phyloP scores from a whole-genome alignment of 371 early-diverging fungal genomes.

The Mortierella sp. region DNA sequence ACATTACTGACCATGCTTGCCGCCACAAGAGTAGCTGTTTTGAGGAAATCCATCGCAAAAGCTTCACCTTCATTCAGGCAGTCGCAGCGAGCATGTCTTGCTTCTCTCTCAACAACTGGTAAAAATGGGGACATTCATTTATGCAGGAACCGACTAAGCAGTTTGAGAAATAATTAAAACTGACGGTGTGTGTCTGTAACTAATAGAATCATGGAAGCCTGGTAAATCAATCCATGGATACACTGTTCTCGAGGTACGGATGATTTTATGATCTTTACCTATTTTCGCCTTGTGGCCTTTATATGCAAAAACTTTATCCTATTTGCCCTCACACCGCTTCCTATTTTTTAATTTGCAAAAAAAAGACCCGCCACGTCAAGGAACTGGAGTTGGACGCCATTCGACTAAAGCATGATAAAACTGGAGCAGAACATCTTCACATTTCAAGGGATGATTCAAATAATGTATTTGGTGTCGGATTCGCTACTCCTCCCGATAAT shows the following conservation, averaged over 20 bases:
- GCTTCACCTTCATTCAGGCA: conserved; percentile 25
- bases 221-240: conserved; percentile 54
- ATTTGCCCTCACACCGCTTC: neutral
- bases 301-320: neutral
- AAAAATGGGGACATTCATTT: neutral
- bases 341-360: neutral
- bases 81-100: conserved; percentile 40
- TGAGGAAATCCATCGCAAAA: conserved; percentile 21
- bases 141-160: neutral
- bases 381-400: conserved; percentile 80
- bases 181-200: neutral
- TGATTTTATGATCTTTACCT: neutral
- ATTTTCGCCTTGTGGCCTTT: too few relatives aligned
- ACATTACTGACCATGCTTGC: conserved; percentile 45
- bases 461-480: conserved; percentile 94
- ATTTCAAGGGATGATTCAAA: conserved; percentile 88
- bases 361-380: conserved; percentile 50
- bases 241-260: conserved; percentile 48
- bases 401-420: conserved; percentile 77
- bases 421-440: conserved; percentile 92
- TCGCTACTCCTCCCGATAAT: conserved; percentile 87
- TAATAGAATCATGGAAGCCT: conserved; percentile 44
- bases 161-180: neutral
- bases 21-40: conserved; percentile 41
- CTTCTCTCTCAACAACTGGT: conserved; percentile 30